Evolutionary conservation across 2,329 filamentous ascomycete genomes (phyloP).

Genomic region (Aspergillus ochraceoroseus): DNA sequence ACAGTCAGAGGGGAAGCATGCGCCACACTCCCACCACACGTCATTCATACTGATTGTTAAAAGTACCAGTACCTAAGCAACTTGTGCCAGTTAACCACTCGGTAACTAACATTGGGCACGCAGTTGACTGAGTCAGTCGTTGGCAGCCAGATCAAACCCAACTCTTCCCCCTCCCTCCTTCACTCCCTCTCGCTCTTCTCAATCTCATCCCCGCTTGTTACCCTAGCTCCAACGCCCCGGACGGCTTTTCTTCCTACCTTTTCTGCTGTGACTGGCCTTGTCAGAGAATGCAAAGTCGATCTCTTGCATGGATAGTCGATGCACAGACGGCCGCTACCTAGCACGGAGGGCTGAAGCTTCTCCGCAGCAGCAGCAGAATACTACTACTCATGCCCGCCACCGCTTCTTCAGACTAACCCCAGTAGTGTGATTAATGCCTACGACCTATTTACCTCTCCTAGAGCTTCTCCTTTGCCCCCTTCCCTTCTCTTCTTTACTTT

Average conservation of each 20-base stretch:
- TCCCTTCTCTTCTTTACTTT: background rate
- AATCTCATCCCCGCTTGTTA: background rate
- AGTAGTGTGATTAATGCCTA: conserved; percentile 7
- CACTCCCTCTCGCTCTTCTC: background rate
- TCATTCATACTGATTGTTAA: too few species aligned
- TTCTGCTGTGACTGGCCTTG: background rate
- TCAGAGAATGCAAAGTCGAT: conserved; percentile 17
- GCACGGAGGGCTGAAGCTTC: conserved; percentile 14
- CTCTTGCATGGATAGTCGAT: conserved; percentile 16
- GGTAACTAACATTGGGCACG: too few species aligned
- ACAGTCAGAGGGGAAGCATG: conserved; percentile 16
- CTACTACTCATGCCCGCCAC: conserved; percentile 17
- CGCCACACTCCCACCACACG: conserved; percentile 32
- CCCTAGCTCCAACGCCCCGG: too few species aligned
- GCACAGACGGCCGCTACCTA: conserved; percentile 14
- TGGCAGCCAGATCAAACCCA: too few species aligned
- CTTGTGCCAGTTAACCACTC: too few species aligned
- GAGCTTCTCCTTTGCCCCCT: background rate
- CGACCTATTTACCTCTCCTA: background rate
- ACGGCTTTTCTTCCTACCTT: too few species aligned
- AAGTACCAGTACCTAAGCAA: too few species aligned
- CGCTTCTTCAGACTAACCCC: conserved; percentile 10
- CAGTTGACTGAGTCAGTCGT: too few species aligned
- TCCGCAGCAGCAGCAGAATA: conserved; percentile 18
- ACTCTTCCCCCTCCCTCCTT: background rate